These are phyloP conservation scores for Acorus gramineus DNA, from an alignment of 106 monocot species.

Conservation along the genomic window DNA sequence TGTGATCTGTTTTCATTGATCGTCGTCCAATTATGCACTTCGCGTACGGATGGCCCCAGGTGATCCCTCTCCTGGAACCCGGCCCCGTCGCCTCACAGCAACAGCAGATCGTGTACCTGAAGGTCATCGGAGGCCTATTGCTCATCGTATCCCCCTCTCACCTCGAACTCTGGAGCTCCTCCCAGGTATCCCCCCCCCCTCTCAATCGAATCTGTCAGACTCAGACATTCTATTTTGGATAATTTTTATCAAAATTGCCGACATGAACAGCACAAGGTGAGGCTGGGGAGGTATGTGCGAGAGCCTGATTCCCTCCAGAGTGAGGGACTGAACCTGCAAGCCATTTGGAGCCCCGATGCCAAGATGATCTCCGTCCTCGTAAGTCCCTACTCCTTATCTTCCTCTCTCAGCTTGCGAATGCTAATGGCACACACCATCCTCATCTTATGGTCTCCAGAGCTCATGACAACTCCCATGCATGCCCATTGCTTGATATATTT, in stretches of 20 bases:
- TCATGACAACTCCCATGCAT: no score
- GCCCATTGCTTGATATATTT: no score
- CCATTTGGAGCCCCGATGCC: conserved; percentile 86
- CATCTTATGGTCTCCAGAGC: no score
- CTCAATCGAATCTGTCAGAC: not conserved
- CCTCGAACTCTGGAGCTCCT: conserved; percentile 84
- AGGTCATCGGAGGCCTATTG: conserved; percentile 44
- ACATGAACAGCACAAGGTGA: conserved; percentile 63
- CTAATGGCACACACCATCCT: no score
- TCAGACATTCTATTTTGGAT: not conserved
- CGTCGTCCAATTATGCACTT: conserved; percentile 47
- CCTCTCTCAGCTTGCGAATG: no score
- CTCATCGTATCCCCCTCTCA: conserved; percentile 67
- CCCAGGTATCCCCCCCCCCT: conserved; percentile 41
- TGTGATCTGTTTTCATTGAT: no score
- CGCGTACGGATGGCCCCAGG: conserved; percentile 98
- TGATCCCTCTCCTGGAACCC: conserved; percentile 49
- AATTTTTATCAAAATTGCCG: not conserved
- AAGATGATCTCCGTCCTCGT: conserved; percentile 71
- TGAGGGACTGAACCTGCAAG: conserved; percentile 71
- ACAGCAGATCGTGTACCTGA: conserved; percentile 60
- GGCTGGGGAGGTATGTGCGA: conserved; percentile 54
- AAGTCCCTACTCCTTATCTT: conserved; percentile 16
- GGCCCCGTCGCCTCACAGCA: conserved; percentile 27
- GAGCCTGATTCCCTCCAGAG: conserved; percentile 37